Base-by-base conservation (phyloP, 108 stramenopile genomes). In the Craspedostauros australis region DNA sequence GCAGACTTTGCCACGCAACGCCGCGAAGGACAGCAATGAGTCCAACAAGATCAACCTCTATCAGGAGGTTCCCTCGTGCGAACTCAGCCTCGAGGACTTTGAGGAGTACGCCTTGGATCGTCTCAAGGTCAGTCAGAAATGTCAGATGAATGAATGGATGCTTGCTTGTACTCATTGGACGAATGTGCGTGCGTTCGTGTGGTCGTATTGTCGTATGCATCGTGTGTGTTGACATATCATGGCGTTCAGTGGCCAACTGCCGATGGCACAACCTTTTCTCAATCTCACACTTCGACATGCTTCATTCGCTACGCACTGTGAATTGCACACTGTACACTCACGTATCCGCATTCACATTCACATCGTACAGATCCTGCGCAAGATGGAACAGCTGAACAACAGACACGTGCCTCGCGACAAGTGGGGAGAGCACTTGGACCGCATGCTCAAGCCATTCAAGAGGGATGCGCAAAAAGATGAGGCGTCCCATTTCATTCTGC, bases 401-500 rank as follows among this genome's bases (percentile, higher is more conserved):
- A 72, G 50, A 39, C 70, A 54, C 65, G 67, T 70, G 5, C 33
- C 48, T 8, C 33, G 51, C 5, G 59, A 64, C 25, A 28, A 56
- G 26, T 36, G 60, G 56, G 55, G 50, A 37, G 41, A 60, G 38
- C 60, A 60, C 40, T 61, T 57, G 19, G 59, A 54, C 32, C 57
- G 50, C 15, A 32, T 46, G 4, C 59, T 45, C 8, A 16, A 39
- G 22, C 46, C 68, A 42, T 47, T 66, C 22, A 82, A 60, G 41
- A 45, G 44, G 28, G 33, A 72, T 57, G 55, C 54, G 22, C 51
- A 41, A 60, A 58, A 84, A 48, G 98, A 98, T 64, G 49, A 49
- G n/a, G 74, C 88, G 43, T 95, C 94, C 5, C 98, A 98, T 73
- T 97, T 94, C 72, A 95, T 98, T 28, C 72, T 98, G 22, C 74